Base-by-base conservation (phyloP, 2,329 filamentous ascomycete genomes). In the Dothideomycetes sp. region DNA sequence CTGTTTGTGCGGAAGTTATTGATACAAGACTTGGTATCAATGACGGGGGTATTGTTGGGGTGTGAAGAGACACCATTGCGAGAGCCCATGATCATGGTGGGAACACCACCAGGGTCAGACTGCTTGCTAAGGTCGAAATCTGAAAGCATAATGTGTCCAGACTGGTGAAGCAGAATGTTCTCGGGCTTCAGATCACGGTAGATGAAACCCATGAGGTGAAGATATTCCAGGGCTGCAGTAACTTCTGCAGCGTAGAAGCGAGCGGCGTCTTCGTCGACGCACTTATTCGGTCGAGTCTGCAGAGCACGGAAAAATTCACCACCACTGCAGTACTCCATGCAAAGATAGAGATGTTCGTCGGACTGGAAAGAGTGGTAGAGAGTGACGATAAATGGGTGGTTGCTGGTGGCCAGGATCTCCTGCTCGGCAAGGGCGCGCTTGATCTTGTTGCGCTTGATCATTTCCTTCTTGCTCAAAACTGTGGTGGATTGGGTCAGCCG, bases 391-490 rank as follows among this genome's bases (percentile, higher is more conserved):
- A 98, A 98, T 0, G 91, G 91, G 55, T 98, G 91, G 53, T 98
- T 98, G 70, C 89, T 96, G 31, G 91, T 98, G 7, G 91, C 91
- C 39, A 98, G 70, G 49, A 98, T 98, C 62, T 98, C 91, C 60
- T 96, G 91, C 65, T 98, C 91, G 29, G 91, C 91, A 51, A 98
- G 72, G 11, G 91, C 91, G 57, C 91, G 79, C 74, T 98, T 98
- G 68, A 98, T 98, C 74, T 98, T 98, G 72, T 98, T 98, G 43
- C 91, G 83, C 70, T 98, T 98, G 64, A 98, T 98, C 91, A 98
- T 98, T 64, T 98, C 91, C 70, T 96, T 95, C 66, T 98, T 98
- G 73, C 88, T 96, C 62, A 98, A 61, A 4, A 98, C 91, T 96
- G 57, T 34, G 17, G 19, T 32, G n/a, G 27, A 36, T 44, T 36